phyloP scores from a whole-genome alignment of 208 protist genomes.

The Naegleria gruberi region DNA sequence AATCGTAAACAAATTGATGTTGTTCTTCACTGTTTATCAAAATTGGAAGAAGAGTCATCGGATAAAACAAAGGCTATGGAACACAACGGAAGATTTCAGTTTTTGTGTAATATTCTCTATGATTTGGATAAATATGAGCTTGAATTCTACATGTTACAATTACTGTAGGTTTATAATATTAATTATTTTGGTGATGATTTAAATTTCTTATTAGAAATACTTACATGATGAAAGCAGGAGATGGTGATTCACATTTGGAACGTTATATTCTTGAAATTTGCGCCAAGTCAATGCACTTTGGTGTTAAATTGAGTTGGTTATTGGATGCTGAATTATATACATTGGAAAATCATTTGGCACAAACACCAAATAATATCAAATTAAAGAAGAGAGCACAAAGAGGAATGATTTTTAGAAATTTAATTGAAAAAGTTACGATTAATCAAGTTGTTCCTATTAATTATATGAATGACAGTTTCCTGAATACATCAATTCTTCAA shows the following conservation, averaged over 20 bases:
- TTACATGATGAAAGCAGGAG: not conserved
- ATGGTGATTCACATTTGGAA: not conserved
- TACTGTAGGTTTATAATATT: not conserved
- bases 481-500: not conserved
- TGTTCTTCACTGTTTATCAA: not conserved
- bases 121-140: not conserved
- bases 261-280: not conserved
- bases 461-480: not conserved
- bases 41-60: not conserved
- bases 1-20: not conserved
- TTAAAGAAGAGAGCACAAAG: not conserved
- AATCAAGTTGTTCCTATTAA: constrained; percentile 9
- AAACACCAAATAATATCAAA: constrained; percentile 2
- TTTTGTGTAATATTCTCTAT: constrained; percentile 5
- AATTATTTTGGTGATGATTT: no score
- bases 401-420: constrained; percentile 7
- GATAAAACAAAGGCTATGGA: not conserved
- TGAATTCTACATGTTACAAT: constrained; percentile 17
- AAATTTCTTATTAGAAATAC: not conserved
- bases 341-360: not conserved
- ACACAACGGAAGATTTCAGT: not conserved
- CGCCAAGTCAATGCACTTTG: constrained; percentile 3
- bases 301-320: not conserved
- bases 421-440: not conserved
- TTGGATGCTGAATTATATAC: not conserved